Evolutionary conservation across 345 rosid species (phyloP).

Genomic region (Corchorus olitorius): DNA sequence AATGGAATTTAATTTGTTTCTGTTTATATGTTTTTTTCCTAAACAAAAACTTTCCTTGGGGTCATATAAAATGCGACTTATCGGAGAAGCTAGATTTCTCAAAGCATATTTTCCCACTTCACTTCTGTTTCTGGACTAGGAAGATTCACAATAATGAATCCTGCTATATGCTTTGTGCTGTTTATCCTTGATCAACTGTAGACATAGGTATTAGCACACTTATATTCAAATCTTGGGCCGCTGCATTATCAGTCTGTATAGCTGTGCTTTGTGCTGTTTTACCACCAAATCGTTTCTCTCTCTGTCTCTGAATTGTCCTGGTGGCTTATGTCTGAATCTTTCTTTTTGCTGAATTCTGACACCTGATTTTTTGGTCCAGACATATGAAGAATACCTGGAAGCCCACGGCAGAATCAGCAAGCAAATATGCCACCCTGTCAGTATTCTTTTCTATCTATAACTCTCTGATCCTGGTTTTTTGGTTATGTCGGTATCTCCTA

Average conservation of each 20-base stretch:
- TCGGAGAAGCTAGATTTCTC: constrained; percentile 15
- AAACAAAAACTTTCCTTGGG: not conserved
- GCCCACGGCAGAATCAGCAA: constrained; percentile 71
- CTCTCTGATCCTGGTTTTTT: constrained; percentile 15
- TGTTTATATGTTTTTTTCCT: constrained; percentile 9
- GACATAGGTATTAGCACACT: not conserved
- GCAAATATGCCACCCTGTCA: constrained; percentile 60
- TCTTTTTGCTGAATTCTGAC: constrained; percentile 9
- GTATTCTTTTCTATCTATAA: constrained; percentile 38
- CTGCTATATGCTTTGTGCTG: not conserved
- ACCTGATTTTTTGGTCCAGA: constrained; percentile 54
- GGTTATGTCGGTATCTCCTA: not conserved
- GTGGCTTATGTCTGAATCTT: not conserved
- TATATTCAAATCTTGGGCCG: constrained; percentile 3
- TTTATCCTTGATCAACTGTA: not conserved
- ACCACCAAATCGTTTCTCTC: not conserved
- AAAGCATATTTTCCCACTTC: not conserved
- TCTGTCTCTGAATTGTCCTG: not conserved
- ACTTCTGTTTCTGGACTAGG: not conserved
- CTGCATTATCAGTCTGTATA: not conserved
- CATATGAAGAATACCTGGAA: constrained; percentile 95
- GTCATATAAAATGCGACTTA: constrained; percentile 6
- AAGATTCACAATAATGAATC: constrained; percentile 3
- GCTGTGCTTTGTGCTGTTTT: not conserved
- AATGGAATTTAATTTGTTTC: constrained; percentile 22